Percentiles rank a stretch among this genome's conserved stretches.
Evolutionary conservation across 352 stramenopile genomes (phyloP).

Genomic region (Globisporangium spiculum): DNA sequence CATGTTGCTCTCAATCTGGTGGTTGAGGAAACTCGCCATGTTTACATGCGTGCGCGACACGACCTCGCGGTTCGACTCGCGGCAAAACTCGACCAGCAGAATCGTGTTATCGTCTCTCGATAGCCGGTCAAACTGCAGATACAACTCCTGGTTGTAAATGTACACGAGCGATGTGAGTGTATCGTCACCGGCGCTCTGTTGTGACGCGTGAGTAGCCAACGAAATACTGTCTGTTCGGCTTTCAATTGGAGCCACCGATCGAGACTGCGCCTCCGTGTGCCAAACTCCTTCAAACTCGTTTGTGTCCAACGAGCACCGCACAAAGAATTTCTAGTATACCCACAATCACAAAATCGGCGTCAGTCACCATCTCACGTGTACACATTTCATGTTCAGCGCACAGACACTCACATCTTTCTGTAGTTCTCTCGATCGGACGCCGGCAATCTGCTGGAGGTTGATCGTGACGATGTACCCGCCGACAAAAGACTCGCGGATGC

Average conservation of each 20-base stretch:
- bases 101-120: slow-evolving; percentile 86
- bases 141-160: slow-evolving; percentile 78
- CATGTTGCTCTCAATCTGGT: slow-evolving; percentile 18
- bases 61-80: slow-evolving; percentile 67
- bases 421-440: slow-evolving; percentile 57
- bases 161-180: slow-evolving; percentile 42
- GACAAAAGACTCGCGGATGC: slow-evolving; percentile 82
- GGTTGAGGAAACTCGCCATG: slow-evolving; percentile 76
- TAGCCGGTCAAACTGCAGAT: slow-evolving; percentile 80
- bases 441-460: slow-evolving; percentile 58
- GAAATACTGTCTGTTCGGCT: background rate
- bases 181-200: background rate
- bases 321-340: slow-evolving; percentile 56
- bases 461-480: slow-evolving; percentile 78
- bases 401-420: slow-evolving; percentile 40
- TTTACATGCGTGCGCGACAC: slow-evolving; percentile 83
- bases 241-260: slow-evolving; percentile 41
- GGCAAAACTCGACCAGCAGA: slow-evolving; percentile 79
- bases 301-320: slow-evolving; percentile 80
- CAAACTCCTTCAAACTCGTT: slow-evolving; percentile 83
- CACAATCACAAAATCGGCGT: background rate
- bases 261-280: slow-evolving; percentile 81
- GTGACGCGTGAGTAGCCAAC: background rate
- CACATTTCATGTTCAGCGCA: background rate
- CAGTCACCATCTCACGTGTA: background rate